Base-by-base conservation (phyloP, 805 yeast genomes). In the Starmera caribaea region DNA sequence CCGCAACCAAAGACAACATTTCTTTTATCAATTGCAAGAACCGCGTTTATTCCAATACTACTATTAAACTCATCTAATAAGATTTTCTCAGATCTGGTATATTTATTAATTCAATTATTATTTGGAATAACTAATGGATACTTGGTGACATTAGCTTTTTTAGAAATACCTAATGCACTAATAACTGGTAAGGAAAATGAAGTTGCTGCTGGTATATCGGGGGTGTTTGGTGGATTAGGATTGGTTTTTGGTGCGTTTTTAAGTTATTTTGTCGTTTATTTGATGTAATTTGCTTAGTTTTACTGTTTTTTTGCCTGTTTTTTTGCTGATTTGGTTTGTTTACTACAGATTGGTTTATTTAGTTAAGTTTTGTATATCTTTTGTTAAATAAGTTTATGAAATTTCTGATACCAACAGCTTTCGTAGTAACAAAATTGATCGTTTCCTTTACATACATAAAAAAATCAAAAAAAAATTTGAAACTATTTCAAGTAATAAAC, bases 151-250 rank as follows among this genome's bases (percentile, higher is more conserved):
- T 73, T 86, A 24, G 73, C 86, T 41, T 86, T 90, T 61, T 84
- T 86, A 82, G 71, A 70, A 36, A 82, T 87, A 3, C 79, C 83
- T 0, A 64, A 68, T n/a, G n/a, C n/a, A 14, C 71, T 68, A 41
- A 64, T 76, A 39, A 81, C 74, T 28, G 68, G 69, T 1, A 85
- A 77, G 29, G 70, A 71, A 16, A 79, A 77, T 55, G 86, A 85
- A 43, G 96, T 96, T 1, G 96, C 97, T 2, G 96, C 96, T 35
- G 97, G 97, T 3, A 84, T 89, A 55, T 80, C 95, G 35, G 78
- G 87, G 1, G 76, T 89, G 16, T 77, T 86, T 47, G 72, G 89
- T 38, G 79, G 89, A 41, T 54, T 77, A 10, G 96, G 96, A 0
- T 68, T 90, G 38, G 77, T 92, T 0, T 63, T 70, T 2, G 98